Evolutionary conservation across 371 early-diverging fungal species (phyloP).

Genomic region (Dichotomocladium elegans): DNA sequence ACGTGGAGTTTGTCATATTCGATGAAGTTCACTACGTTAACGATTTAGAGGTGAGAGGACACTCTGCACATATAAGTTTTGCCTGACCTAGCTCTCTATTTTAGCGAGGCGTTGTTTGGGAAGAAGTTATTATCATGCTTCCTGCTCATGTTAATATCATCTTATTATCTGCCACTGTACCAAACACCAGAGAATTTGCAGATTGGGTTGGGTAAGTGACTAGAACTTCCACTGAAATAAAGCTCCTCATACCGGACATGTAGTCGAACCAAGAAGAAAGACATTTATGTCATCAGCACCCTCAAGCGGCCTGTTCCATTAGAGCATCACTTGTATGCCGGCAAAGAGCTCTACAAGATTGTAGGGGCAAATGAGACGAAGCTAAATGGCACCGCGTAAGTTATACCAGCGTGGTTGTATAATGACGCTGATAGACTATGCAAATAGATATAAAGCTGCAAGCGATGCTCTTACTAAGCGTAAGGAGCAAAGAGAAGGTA

Average conservation of each 20-base stretch:
- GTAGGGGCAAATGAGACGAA: constrained; percentile 67
- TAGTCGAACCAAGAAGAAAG: constrained; percentile 92
- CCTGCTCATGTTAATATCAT: constrained; percentile 94
- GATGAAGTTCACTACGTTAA: constrained; percentile 99
- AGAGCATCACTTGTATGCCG: constrained; percentile 91
- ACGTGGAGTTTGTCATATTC: constrained; percentile 99
- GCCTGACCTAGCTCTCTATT: neutral
- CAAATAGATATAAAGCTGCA: constrained; percentile 62
- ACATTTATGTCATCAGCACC: constrained; percentile 98
- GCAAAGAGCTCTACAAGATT: constrained; percentile 80
- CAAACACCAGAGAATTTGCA: constrained; percentile 99
- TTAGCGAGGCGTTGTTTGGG: constrained; percentile 99
- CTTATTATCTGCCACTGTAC: constrained; percentile 97
- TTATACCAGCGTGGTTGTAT: neutral
- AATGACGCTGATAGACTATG: neutral
- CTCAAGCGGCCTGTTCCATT: constrained; percentile 96
- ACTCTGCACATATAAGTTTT: neutral
- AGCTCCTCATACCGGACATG: neutral
- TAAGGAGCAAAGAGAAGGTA: constrained; percentile 44
- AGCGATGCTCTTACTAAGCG: constrained; percentile 55
- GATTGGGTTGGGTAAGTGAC: constrained; percentile 94
- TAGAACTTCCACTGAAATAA: neutral
- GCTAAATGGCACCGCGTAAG: constrained; percentile 34
- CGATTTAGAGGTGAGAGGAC: constrained; percentile 75
- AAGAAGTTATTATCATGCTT: constrained; percentile 99